These are phyloP conservation scores for Carex scoparia DNA, from an alignment of 176 grass and related monocot species.

Conservation along the genomic window DNA sequence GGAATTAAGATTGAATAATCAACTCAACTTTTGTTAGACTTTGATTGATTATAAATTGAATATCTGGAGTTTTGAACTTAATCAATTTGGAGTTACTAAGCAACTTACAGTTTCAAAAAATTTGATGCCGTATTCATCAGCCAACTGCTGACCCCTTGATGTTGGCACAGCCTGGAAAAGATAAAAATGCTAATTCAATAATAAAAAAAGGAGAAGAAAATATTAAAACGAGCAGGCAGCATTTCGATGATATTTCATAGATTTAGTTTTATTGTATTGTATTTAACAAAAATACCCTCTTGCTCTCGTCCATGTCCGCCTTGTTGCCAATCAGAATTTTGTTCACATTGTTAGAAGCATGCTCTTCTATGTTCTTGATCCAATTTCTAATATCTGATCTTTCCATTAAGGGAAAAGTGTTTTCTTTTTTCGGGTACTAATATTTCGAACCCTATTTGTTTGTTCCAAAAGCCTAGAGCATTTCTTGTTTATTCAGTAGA, in stretches of 20 bases:
- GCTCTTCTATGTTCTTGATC: slow-evolving; percentile 89
- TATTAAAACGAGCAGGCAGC: not conserved
- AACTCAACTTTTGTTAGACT: slow-evolving; percentile 5
- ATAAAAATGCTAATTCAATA: not conserved
- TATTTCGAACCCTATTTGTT: not conserved
- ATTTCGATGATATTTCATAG: not conserved
- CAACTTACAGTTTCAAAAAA: slow-evolving; percentile 85
- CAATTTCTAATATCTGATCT: slow-evolving; percentile 83
- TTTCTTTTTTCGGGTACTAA: not conserved
- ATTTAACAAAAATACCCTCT: slow-evolving; percentile 46
- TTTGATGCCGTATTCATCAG: slow-evolving; percentile 85
- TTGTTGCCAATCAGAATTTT: slow-evolving; percentile 94
- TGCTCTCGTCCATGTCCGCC: slow-evolving; percentile 81
- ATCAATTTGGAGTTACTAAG: not conserved
- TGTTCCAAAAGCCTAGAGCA: not conserved
- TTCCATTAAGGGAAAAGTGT: slow-evolving; percentile 29
- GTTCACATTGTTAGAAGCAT: slow-evolving; percentile 93
- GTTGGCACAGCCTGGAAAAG: slow-evolving; percentile 60
- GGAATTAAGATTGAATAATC: not conserved
- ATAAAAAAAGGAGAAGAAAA: not conserved
- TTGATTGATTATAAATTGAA: not conserved
- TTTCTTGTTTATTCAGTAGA: not conserved
- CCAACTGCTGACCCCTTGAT: slow-evolving; percentile 72
- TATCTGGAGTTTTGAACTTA: not conserved
- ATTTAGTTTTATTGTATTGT: not conserved